Conservation (phyloP, 331 rosid genomes). For the Pyracantha coccinea region DNA sequence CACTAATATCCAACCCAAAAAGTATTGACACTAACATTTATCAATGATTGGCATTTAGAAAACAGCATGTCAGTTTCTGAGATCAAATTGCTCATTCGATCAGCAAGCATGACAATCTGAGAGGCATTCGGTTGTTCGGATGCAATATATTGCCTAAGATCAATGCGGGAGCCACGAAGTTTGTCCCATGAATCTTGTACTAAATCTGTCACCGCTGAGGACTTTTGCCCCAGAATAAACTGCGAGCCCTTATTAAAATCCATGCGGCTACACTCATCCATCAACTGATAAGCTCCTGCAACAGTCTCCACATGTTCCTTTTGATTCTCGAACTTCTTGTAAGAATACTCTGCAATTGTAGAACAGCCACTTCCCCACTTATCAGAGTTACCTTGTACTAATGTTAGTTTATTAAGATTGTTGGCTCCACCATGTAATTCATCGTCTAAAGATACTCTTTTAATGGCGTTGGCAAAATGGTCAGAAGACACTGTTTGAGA, state of each 20-base stretch:
- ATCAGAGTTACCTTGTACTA: neutral
- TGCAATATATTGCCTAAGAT: slow-evolving; percentile 41
- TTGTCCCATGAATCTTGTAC: slow-evolving; percentile 63
- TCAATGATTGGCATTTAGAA: slow-evolving; percentile 26
- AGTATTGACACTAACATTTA: slow-evolving; percentile 30
- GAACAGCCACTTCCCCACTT: slow-evolving; percentile 8
- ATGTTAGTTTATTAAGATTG: neutral
- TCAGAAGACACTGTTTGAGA: slow-evolving; percentile 38
- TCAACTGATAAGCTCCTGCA: slow-evolving; percentile 32
- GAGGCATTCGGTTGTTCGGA: slow-evolving; percentile 36
- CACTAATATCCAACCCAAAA: slow-evolving; percentile 7
- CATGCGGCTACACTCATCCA: slow-evolving; percentile 84
- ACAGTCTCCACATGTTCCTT: slow-evolving; percentile 32
- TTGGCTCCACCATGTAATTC: slow-evolving; percentile 21
- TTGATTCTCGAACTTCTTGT: slow-evolving; percentile 23
- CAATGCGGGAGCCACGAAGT: slow-evolving; percentile 37
- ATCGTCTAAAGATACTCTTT: slow-evolving; percentile 41
- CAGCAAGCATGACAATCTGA: slow-evolving; percentile 47
- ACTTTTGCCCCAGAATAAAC: slow-evolving; percentile 26
- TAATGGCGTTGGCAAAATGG: slow-evolving; percentile 21
- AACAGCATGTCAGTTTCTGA: slow-evolving; percentile 69
- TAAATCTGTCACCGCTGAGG: slow-evolving; percentile 21
- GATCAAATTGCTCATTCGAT: slow-evolving; percentile 56
- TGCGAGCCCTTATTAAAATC: slow-evolving; percentile 22
- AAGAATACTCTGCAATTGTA: slow-evolving; percentile 19